Evolutionary conservation across 257 asterid species (phyloP), one percentile per base, ranked within the genome.

Genomic region (Agastache rugosa): DNA sequence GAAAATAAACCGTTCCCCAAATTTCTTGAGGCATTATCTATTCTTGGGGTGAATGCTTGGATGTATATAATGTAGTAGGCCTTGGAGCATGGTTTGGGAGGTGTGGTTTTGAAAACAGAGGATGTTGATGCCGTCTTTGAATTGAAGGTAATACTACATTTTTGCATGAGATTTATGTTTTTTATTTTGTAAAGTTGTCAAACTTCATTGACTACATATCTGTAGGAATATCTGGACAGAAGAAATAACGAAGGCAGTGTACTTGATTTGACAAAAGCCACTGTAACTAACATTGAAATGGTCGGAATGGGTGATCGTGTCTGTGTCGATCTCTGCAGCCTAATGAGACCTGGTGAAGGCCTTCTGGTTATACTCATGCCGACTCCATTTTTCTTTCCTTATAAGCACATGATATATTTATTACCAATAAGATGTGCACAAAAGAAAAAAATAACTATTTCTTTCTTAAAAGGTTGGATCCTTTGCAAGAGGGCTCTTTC

Each of bases 331-430:
- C 90, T 91, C 60, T 93, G 98, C 90, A 91, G 93, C 89, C 83
- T 93, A 67, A 84, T 93, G 96, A 84, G 79, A 82, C 98, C 96
- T 35, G 97, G 96, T 76, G 98, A 91, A 89, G 98, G 98, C 76
- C 96, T 93, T 83, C 90, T 91, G 98, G 98, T 93, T 72, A 58
- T 48, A 67, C 78, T 61, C 64, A 54, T 74, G 25, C 65, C 37
- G 55, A 25, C 78, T 72, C 47, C 11, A 31, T n/a, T 19, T 37
- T 67, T 50, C 29, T 54, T 56, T 55, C 25, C 2, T 50, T 51
- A 63, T 29, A 37, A 2, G 8, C 39, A 59, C 11, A 23, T 39
- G 63, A 14, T 51, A 48, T 22, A 61, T 55, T 37, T 75, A 67
- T 56, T 60, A 15, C 25, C 60, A 9, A 37, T 70, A 51, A 25